Base-by-base conservation (phyloP, 495 filamentous ascomycete genomes). In the Annulohypoxylon stygium region DNA sequence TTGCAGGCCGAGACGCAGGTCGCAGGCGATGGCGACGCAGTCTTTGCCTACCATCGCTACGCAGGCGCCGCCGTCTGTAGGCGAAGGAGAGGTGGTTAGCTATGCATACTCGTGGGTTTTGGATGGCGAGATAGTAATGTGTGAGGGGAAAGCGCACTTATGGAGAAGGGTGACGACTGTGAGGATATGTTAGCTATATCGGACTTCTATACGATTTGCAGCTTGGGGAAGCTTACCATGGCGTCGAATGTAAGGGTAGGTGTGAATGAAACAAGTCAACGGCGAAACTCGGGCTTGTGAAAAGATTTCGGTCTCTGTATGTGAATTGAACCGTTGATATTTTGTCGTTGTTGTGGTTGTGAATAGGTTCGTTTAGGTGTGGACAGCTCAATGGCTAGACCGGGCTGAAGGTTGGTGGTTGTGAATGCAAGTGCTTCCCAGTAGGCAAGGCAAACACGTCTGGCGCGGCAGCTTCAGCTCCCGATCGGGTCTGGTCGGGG, bases 31-130 rank as follows among this genome's bases (percentile, higher is more conserved):
- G 83, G 96, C 96, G 47, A 99, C 96, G 83, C 96, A 99, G 90
- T 97, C 93, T 83, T 98, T 98, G 86, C 96, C 96, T 63, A 96
- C 94, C 96, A 98, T 99, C 81, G 93, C 95, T 76, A 97, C 93
- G 85, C 92, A 95, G 85, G 94, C 94, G 81, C 94, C 94, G 84
- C 94, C 94, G 88, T 97, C 94, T 97, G 78, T 51, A 30, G 54
- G 4, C 33, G 60, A 39, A 9, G 10, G 33, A 20, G 33, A 54
- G 34, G 14, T 26, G 18, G 23, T 51, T 61, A 67, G 71, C 26
- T 30, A 30, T 30, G 26, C 26, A 30, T 41, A 11, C 53, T 60
- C 16, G 6, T 1, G 30, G 34, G 14, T 9, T 30, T 47, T 39
- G 33, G 67, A 16, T 60, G 69, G 64, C 45, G 60, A 16, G 61